Evolutionary conservation across 2,329 filamentous ascomycete species (phyloP).

Genomic region (Aspergillus calidoustus): DNA sequence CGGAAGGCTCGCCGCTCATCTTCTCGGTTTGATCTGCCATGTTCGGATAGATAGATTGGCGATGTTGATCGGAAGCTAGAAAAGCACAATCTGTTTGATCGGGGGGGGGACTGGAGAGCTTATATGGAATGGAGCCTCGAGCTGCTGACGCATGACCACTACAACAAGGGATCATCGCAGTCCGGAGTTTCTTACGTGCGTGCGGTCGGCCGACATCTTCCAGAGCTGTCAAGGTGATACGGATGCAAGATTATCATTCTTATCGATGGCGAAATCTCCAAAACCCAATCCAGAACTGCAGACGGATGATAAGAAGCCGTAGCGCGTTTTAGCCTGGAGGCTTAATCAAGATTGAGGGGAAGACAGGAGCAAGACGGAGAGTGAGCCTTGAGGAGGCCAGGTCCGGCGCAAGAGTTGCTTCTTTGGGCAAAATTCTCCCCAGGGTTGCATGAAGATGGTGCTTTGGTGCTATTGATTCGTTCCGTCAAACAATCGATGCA

Average conservation of each 20-base stretch:
- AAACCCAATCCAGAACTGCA: constrained; percentile 5
- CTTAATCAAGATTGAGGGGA: not conserved
- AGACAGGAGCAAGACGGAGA: not conserved
- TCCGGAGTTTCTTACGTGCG: not conserved
- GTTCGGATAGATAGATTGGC: constrained; percentile 7
- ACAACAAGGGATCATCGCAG: not conserved
- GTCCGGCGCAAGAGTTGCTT: constrained; percentile 1
- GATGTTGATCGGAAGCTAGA: not conserved
- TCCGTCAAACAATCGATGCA: not conserved
- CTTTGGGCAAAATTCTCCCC: constrained; percentile 6
- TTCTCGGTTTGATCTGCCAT: constrained; percentile 19
- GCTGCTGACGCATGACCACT: not conserved
- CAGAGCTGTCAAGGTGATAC: not conserved
- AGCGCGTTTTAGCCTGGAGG: constrained; percentile 1
- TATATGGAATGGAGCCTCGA: not conserved
- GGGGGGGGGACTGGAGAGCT: not conserved
- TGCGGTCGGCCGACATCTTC: not conserved
- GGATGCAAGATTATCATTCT: not conserved
- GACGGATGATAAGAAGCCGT: constrained; percentile 15
- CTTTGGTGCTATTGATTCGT: not conserved
- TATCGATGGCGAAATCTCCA: constrained; percentile 7
- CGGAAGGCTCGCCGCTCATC: constrained; percentile 5
- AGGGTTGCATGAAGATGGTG: not conserved
- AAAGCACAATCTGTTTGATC: not conserved
- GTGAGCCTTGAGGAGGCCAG: not conserved